Base-by-base conservation (phyloP, 352 stramenopile species). In the Pythium oligandrum region DNA sequence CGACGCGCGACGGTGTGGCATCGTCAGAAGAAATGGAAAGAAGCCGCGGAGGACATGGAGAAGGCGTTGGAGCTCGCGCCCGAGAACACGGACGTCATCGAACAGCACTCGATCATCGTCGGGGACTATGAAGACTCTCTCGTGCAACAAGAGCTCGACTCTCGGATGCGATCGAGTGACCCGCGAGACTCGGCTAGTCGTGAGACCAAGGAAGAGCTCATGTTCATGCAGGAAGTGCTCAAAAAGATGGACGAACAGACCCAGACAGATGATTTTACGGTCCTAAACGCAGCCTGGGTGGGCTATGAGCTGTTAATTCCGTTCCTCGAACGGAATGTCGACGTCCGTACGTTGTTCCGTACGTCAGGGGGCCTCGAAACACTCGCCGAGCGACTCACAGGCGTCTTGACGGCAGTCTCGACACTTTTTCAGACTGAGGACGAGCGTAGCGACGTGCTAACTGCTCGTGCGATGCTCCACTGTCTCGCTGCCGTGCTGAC, bases 101-200 rank as follows among this genome's bases (percentile, higher is more conserved):
- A 90, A 43, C 82, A 92, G 55, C 71, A 88, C 50, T 85, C 80
- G 4, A 71, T 81, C 42, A 75, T 92, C 30, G 78, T 87, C 44
- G 82, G 77, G 0, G 78, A 90, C 52, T 90, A 79, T 34, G 75
- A 90, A 49, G 78, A 92, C 48, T 64, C 64, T 0, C 44, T 73
- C 6, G 63, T 50, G 4, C 70, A 78, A 11, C 64, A 36, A 12
- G 38, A 73, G 17, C 55, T 92, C 6, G 49, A 68, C 3, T 33
- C 61, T 2, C 17, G 17, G 17, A 26, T 26, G 17, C 17, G 17
- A 26, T 26, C 17, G 17, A 26, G 17, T 26, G 17, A 26, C 17
- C 17, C 17, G 17, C 17, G 17, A 26, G 17, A 26, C 17, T 26
- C 17, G 17, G 17, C 17, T 26, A 26, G 17, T 26, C 17, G 17